phyloP scores from a whole-genome alignment of 768 basidiomycete genomes.

The Epithele typhae region DNA sequence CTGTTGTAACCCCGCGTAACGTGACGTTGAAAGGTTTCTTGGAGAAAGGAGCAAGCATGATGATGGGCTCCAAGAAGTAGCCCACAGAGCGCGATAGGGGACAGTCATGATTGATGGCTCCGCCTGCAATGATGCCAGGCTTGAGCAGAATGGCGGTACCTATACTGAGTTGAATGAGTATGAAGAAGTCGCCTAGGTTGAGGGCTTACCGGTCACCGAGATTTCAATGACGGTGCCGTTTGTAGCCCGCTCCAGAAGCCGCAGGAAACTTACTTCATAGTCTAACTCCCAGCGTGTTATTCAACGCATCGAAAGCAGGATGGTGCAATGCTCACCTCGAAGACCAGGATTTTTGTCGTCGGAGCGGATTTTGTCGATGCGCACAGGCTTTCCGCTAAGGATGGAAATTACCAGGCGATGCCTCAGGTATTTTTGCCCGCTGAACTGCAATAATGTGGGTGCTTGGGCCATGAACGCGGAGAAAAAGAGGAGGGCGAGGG shows the following conservation, averaged over 20 bases:
- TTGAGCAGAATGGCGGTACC: constrained; percentile 91
- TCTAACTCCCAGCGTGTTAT: constrained; percentile 43
- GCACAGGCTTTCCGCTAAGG: constrained; percentile 79
- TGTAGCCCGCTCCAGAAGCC: constrained; percentile 84
- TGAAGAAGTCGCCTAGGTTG: too few relatives aligned
- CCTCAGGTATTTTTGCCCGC: constrained; percentile 79
- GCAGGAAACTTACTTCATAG: constrained; percentile 86
- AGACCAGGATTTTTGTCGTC: constrained; percentile 95
- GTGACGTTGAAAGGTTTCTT: constrained; percentile 83
- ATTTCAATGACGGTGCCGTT: constrained; percentile 97
- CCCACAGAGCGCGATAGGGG: constrained; percentile 86
- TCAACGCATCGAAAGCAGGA: neutral
- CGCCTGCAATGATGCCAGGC: constrained; percentile 89
- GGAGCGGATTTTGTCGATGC: constrained; percentile 83
- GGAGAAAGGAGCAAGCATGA: constrained; percentile 89
- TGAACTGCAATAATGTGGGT: constrained; percentile 49
- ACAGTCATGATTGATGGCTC: constrained; percentile 79
- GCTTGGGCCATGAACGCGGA: constrained; percentile 31
- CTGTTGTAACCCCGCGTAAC: constrained; percentile 86
- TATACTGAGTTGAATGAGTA: constrained; percentile 30
- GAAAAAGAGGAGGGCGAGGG: constrained; percentile 88
- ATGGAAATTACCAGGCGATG: constrained; percentile 86
- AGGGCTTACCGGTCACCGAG: constrained; percentile 82
- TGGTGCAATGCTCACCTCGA: constrained; percentile 48
- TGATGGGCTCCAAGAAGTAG: constrained; percentile 88